Conservation (phyloP, 2,329 filamentous ascomycete species). For the Penicillium nordicum region DNA sequence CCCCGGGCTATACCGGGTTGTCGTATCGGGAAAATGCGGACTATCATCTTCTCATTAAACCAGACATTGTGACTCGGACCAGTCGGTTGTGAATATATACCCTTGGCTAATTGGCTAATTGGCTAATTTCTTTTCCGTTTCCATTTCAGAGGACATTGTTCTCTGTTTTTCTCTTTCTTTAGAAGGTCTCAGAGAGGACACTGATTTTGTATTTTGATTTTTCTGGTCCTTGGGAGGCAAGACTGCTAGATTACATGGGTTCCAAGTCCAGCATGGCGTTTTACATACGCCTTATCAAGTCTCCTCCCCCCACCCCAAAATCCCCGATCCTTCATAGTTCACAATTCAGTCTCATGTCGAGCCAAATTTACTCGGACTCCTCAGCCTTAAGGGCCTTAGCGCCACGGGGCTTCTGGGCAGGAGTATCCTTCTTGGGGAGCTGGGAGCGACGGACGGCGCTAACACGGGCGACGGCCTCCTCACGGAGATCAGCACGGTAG, state of each 20-base stretch:
- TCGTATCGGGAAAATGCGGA: slow-evolving; percentile 36
- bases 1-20: slow-evolving; percentile 17
- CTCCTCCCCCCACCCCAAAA: neutral
- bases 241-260: slow-evolving; percentile 33
- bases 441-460: slow-evolving; percentile 79
- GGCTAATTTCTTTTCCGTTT: slow-evolving; percentile 21
- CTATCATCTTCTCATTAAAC: neutral
- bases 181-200: neutral
- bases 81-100: slow-evolving; percentile 14
- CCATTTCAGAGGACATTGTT: neutral
- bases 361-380: slow-evolving; percentile 34
- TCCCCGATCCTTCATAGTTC: slow-evolving; percentile 3
- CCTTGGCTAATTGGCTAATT: no score
- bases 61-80: slow-evolving; percentile 19
- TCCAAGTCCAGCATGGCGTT: slow-evolving; percentile 27
- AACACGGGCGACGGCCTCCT: slow-evolving; percentile 77
- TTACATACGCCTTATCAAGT: slow-evolving; percentile 7
- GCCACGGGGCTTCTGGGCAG: slow-evolving; percentile 73
- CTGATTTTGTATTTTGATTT: neutral
- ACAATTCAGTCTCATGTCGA: slow-evolving; percentile 4
- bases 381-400: slow-evolving; percentile 70
- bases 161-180: slow-evolving; percentile 4
- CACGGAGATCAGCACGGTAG: slow-evolving; percentile 78
- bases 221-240: slow-evolving; percentile 14
- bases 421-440: slow-evolving; percentile 70